A percentile compares a stretch with the other conserved stretches of the same genome.
Evolutionary conservation across 2,329 filamentous ascomycete species (phyloP).

Genomic region (Aspergillus pseudoglaucus): DNA sequence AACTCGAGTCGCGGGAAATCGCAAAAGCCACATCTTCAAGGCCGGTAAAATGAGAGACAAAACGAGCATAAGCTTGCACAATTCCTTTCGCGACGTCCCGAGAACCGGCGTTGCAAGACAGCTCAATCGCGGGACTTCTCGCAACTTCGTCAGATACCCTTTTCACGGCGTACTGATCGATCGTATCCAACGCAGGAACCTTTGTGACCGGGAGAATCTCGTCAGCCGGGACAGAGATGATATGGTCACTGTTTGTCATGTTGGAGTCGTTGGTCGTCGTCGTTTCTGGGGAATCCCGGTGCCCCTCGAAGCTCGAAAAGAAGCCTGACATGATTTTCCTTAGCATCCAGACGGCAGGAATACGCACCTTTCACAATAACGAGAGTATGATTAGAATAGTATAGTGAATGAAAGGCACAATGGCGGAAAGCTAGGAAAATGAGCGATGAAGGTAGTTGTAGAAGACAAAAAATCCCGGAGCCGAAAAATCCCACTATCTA

Average conservation of each 20-base stretch:
- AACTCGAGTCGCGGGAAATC: slow-evolving; percentile 6
- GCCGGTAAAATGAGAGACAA: slow-evolving; percentile 18
- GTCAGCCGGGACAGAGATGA: neutral
- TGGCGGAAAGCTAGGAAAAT: neutral
- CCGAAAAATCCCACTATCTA: neutral
- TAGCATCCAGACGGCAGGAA: slow-evolving; percentile 4
- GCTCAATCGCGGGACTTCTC: slow-evolving; percentile 6
- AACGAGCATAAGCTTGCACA: slow-evolving; percentile 19
- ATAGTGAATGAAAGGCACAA: neutral
- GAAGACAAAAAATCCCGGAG: neutral
- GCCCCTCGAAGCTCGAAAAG: slow-evolving; percentile 9
- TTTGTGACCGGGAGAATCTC: slow-evolving; percentile 18
- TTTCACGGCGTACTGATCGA: slow-evolving; percentile 18
- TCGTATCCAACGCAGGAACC: slow-evolving; percentile 20
- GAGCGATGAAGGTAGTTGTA: neutral
- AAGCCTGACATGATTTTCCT: slow-evolving; percentile 11
- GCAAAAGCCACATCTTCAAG: slow-evolving; percentile 21
- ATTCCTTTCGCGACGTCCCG: slow-evolving; percentile 9
- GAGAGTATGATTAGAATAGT: slow-evolving; percentile 1
- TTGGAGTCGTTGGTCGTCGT: neutral
- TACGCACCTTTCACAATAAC: slow-evolving; percentile 12
- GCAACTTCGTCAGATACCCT: slow-evolving; percentile 1
- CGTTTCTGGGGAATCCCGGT: slow-evolving; percentile 3
- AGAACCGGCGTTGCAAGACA: slow-evolving; percentile 6
- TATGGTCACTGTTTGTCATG: neutral